A percentile compares a stretch with the other conserved stretches of the same genome.
Conservation (phyloP, 768 basidiomycete genomes). For the Amylocystis lapponica region DNA sequence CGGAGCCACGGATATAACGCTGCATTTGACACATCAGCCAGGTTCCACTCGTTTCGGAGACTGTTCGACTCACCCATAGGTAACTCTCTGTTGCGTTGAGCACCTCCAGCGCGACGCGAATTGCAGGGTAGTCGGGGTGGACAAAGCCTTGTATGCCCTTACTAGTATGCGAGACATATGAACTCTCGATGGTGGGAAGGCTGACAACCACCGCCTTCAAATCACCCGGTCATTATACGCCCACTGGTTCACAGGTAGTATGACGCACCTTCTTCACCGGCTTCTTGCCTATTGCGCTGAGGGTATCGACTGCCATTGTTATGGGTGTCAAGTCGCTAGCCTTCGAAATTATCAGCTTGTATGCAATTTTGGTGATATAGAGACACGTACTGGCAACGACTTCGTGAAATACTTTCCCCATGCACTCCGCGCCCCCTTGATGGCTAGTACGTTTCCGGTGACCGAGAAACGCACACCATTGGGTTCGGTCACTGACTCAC, state of each 20-base stretch:
- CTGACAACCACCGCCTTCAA: constrained; percentile 77
- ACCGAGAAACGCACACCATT: constrained; percentile 84
- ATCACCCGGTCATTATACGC: neutral
- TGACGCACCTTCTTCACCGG: constrained; percentile 65
- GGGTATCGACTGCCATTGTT: constrained; percentile 57
- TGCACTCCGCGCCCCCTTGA: constrained; percentile 65
- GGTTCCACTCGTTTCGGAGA: neutral
- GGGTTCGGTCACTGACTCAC: constrained; percentile 81
- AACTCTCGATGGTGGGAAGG: constrained; percentile 91
- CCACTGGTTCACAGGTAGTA: neutral
- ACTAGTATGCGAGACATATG: constrained; percentile 72
- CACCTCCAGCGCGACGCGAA: constrained; percentile 79
- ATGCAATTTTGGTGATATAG: neutral
- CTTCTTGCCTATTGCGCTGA: constrained; percentile 69
- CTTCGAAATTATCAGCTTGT: constrained; percentile 26
- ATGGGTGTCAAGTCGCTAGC: constrained; percentile 57
- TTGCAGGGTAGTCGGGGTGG: constrained; percentile 79
- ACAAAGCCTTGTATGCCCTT: constrained; percentile 76
- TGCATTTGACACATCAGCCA: constrained; percentile 24
- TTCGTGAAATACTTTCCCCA: constrained; percentile 69
- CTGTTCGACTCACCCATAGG: constrained; percentile 80
- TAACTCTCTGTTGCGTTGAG: constrained; percentile 93
- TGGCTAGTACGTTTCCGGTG: constrained; percentile 72
- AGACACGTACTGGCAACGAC: constrained; percentile 47
- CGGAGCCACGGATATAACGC: constrained; percentile 90